Evolutionary conservation across 2,329 filamentous ascomycete species (phyloP).

Genomic region (Claviceps cyperi): DNA sequence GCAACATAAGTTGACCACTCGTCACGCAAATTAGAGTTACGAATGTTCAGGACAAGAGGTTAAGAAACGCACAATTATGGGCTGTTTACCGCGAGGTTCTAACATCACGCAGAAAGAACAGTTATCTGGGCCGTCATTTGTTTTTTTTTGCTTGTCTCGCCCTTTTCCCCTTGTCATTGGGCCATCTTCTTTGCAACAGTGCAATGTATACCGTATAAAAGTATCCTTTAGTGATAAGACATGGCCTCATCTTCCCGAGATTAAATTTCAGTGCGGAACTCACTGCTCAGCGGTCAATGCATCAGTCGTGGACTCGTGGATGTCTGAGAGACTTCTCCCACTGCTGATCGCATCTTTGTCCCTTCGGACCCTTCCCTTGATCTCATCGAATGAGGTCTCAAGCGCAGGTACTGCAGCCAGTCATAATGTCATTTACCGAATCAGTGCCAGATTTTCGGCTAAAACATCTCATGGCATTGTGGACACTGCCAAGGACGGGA

Average conservation of each 20-base stretch:
- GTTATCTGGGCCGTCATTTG: too few species aligned
- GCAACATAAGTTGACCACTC: background rate
- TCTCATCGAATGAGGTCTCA: constrained; percentile 32
- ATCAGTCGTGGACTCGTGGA: constrained; percentile 32
- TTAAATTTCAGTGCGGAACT: constrained; percentile 6
- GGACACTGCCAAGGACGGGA: background rate
- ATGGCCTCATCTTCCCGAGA: background rate
- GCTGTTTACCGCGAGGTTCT: background rate
- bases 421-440: constrained; percentile 22
- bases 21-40: background rate
- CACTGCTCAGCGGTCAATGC: constrained; percentile 29
- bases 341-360: constrained; percentile 29
- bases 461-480: background rate
- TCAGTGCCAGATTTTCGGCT: background rate
- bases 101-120: background rate
- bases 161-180: background rate
- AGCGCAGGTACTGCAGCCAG: constrained; percentile 25
- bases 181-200: background rate
- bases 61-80: background rate
- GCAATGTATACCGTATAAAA: too few species aligned
- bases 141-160: background rate
- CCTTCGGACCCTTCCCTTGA: constrained; percentile 32
- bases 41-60: background rate
- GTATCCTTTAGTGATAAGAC: background rate
- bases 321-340: constrained; percentile 28